These are phyloP conservation scores for Naganishia liquefaciens DNA, from an alignment of 1,284 basidiomycete species.

Conservation along the genomic window DNA sequence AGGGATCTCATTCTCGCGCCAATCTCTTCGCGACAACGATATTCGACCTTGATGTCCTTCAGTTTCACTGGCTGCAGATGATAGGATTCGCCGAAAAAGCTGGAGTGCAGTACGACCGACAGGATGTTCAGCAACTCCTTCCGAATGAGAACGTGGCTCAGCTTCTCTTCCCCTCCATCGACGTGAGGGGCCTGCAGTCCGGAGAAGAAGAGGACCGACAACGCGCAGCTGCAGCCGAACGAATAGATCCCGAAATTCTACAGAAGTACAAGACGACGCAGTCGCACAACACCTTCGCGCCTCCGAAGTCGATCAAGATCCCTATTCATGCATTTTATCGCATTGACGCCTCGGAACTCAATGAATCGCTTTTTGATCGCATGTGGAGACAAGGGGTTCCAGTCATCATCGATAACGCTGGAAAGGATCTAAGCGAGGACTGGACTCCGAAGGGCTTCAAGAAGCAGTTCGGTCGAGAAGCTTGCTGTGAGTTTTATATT, in stretches of 20 bases:
- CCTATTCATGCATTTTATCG: constrained; percentile 44
- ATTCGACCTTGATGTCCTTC: constrained; percentile 68
- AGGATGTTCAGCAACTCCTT: constrained; percentile 16
- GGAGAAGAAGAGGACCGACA: constrained; percentile 23
- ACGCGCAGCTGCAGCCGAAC: constrained; percentile 1
- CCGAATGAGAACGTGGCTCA: constrained; percentile 9
- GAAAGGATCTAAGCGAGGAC: constrained; percentile 63
- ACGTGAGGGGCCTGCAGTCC: constrained; percentile 4
- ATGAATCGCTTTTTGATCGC: constrained; percentile 64
- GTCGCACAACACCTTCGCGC: constrained; percentile 50
- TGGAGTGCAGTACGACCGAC: constrained; percentile 2
- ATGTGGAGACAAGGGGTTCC: constrained; percentile 75
- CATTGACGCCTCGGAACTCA: constrained; percentile 61
- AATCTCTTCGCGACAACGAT: constrained; percentile 79
- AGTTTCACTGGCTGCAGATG: constrained; percentile 51
- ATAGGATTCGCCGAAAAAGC: constrained; percentile 21
- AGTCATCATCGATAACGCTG: constrained; percentile 69
- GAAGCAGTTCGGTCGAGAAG: constrained; percentile 54
- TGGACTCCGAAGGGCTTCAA: constrained; percentile 85
- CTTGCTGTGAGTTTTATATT: constrained; percentile 56
- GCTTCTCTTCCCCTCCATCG: constrained; percentile 12
- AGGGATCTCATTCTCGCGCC: constrained; percentile 38
- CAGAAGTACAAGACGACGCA: constrained; percentile 33
- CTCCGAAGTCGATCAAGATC: constrained; percentile 43
- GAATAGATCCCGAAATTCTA: neutral